Conservation (phyloP, 805 yeast genomes). For the Lipomyces mesembrius region DNA sequence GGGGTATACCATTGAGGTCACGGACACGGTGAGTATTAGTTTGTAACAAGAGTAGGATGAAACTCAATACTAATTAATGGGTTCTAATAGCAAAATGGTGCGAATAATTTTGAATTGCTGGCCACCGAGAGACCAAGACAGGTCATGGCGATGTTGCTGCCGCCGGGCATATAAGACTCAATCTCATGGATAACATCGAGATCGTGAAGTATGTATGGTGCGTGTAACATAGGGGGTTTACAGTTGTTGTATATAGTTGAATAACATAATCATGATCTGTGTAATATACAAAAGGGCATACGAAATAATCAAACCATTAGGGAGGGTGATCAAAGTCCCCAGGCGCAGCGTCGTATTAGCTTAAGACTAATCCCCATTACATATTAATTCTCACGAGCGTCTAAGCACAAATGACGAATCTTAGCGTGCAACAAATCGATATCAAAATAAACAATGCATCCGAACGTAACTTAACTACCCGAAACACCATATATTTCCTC, state of each 20-base stretch:
- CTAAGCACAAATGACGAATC: too few species aligned
- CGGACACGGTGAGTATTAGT: conserved; percentile 55
- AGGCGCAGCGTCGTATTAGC: too few species aligned
- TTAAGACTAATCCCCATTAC: too few species aligned
- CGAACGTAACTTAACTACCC: not conserved
- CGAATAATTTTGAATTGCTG: conserved; percentile 69
- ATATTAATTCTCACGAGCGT: too few species aligned
- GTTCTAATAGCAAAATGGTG: conserved; percentile 53
- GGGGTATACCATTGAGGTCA: conserved; percentile 73
- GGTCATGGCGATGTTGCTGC: conserved; percentile 73
- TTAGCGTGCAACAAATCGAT: too few species aligned
- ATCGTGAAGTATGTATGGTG: not conserved
- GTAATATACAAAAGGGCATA: not conserved
- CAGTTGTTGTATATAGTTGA: not conserved
- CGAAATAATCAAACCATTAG: too few species aligned
- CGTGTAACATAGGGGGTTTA: not conserved
- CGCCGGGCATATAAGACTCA: conserved; percentile 58
- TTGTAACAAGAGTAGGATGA: not conserved
- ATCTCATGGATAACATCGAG: not conserved
- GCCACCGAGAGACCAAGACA: conserved; percentile 79
- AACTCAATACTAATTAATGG: not conserved
- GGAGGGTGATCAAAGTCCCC: too few species aligned
- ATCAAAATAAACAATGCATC: not conserved
- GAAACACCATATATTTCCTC: not conserved
- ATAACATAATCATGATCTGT: too few species aligned